A percentile compares a stretch with the other conserved stretches of the same genome.
Conservation (phyloP, 257 asterid species). For the Cynanchum wilfordii region DNA sequence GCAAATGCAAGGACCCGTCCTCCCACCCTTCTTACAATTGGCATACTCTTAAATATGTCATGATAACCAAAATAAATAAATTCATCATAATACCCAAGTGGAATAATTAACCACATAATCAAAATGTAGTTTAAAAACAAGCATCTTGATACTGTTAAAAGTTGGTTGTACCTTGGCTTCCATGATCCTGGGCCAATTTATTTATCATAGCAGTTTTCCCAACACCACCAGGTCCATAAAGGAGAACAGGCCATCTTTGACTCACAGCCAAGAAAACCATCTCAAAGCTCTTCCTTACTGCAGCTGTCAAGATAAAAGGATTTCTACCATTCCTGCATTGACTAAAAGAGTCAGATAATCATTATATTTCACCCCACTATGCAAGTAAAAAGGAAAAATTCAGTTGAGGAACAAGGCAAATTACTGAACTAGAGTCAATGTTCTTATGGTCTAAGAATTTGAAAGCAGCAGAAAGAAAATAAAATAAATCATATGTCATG, state of each 20-base stretch:
- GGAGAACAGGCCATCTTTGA: constrained; percentile 96
- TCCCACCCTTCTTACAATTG: neutral
- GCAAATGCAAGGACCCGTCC: neutral
- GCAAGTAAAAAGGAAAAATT: constrained; percentile 2
- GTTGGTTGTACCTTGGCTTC: constrained; percentile 52
- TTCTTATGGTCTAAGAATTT: neutral
- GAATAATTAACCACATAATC: neutral
- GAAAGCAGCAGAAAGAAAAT: neutral
- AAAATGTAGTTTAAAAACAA: neutral
- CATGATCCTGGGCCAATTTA: constrained; percentile 53
- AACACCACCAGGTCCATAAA: constrained; percentile 85
- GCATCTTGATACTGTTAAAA: neutral
- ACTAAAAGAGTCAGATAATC: constrained; percentile 10
- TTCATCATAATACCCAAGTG: neutral
- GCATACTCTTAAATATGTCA: neutral
- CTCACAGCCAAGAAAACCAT: constrained; percentile 77
- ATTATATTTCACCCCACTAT: neutral
- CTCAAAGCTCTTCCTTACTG: constrained; percentile 60
- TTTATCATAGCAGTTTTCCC: constrained; percentile 81
- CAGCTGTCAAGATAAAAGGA: constrained; percentile 67
- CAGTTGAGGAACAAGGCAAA: neutral
- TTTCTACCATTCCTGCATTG: constrained; percentile 42
- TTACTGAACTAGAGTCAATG: neutral
- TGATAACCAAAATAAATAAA: neutral
- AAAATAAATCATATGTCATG: neutral